Conservation (phyloP, 371 early-diverging fungal species). For the Lichtheimia ornata region DNA sequence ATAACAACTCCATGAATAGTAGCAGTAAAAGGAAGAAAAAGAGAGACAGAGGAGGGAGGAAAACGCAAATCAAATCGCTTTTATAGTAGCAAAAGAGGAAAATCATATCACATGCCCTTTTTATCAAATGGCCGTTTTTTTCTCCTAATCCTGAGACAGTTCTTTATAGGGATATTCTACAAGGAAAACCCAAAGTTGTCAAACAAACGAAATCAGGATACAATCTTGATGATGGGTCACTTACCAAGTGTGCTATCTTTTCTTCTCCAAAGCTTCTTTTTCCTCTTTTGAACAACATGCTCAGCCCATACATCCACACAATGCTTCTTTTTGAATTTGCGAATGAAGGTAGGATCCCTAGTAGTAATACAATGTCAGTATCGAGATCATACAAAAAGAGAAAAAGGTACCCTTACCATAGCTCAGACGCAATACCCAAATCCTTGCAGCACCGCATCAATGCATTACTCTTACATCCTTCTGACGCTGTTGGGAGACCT, state of each 20-base stretch:
- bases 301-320: conserved; percentile 79
- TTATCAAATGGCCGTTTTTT: not conserved
- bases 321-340: conserved; percentile 80
- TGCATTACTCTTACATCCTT: conserved; percentile 94
- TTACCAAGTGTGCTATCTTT: conserved; percentile 68
- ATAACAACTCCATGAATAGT: not conserved
- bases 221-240: not conserved
- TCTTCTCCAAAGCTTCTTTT: conserved; percentile 83
- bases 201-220: not conserved
- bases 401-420: conserved; percentile 64
- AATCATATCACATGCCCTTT: not conserved
- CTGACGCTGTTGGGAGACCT: conserved; percentile 84
- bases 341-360: conserved; percentile 87
- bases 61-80: not conserved
- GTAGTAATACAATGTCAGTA: conserved; percentile 12
- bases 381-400: conserved; percentile 5
- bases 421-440: conserved; percentile 89
- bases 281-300: conserved; percentile 68
- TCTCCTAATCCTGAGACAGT: not conserved
- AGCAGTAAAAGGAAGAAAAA: not conserved
- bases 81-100: conserved; percentile 3
- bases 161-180: conserved; percentile 3
- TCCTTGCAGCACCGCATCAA: conserved; percentile 98
- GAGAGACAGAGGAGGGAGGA: conserved; percentile 2
- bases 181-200: not conserved